Evolutionary conservation across 2,329 filamentous ascomycete species (phyloP), one percentile per base, ranked within the genome.

Genomic region (Beauveria brongniartii): DNA sequence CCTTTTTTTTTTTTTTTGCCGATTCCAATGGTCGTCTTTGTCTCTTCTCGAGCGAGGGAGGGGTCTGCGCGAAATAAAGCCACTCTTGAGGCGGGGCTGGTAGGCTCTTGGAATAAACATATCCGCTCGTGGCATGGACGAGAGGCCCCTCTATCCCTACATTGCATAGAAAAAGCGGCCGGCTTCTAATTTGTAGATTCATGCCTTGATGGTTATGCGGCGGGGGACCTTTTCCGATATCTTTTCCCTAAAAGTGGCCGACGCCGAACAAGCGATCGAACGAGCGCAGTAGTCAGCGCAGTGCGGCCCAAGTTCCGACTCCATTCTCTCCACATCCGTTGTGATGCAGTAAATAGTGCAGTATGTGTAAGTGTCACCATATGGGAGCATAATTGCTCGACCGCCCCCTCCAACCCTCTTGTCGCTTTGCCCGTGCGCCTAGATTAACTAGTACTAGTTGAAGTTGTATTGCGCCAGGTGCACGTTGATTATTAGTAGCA

Each of bases 221-320:
- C 24, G 47, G 56, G 18, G 26, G 44, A 8, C 37, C 7, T 44
- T 30, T 9, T 18, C 30, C 46, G 47, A 59, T 51, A 59, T 20
- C 12, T 16, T 18, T n/a, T 14, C 56, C 37, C 24, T 57, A 5
- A 50, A 58, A 51, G 37, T 51, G 37, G 56, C 26, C 34, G 47
- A 50, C 47, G 47, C 34, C 55, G 24, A 37, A 22, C 34, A 52
- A 52, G 47, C 46, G 56, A 59, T 59, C 56, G 56, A 51, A 37
- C 24, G 30, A 58, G 47, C 55, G 30, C 56, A 59, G 37, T n/a
- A 59, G 55, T 34, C 47, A 59, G 47, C n/a, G 37, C 47, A 30
- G 47, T 59, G 46, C 56, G 5, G 52, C 56, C 37, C 24, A 59
- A 14, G 47, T 24, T 20, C 20, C 10, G 56, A 59, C 47, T 58